A percentile compares a stretch with the other conserved stretches of the same genome.
Conservation (phyloP, 371 early-diverging fungal species). For the Mucor sp. region DNA sequence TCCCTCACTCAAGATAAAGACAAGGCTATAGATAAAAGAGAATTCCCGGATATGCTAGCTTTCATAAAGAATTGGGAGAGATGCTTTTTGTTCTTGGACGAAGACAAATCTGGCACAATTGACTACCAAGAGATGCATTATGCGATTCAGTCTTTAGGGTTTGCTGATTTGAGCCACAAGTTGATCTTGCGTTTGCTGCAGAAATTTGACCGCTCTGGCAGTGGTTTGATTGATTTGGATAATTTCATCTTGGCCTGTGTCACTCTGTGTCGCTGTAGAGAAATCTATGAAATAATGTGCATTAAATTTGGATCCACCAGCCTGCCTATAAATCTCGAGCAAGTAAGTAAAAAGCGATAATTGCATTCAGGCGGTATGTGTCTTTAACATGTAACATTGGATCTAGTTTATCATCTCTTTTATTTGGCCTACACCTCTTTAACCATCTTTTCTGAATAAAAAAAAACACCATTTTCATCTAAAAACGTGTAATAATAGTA, state of each 20-base stretch:
- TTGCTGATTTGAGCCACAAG: not conserved
- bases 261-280: constrained; percentile 10
- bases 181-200: constrained; percentile 2
- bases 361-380: not conserved
- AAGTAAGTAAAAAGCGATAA: constrained; percentile 1
- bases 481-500: not conserved
- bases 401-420: not conserved
- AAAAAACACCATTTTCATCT: not conserved
- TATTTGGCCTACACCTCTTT: not conserved
- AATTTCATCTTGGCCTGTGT: constrained; percentile 20
- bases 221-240: constrained; percentile 9
- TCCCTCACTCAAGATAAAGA: constrained; percentile 5
- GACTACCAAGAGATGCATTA: constrained; percentile 13
- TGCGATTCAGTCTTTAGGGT: constrained; percentile 8
- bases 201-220: constrained; percentile 6
- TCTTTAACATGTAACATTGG: not conserved
- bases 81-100: constrained; percentile 7
- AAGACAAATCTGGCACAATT: constrained; percentile 13
- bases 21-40: constrained; percentile 4
- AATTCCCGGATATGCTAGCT: constrained; percentile 14
- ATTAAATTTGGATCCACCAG: constrained; percentile 5
- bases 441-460: not conserved
- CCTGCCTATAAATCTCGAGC: not conserved
- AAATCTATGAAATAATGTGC: constrained; percentile 7
- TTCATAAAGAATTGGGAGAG: constrained; percentile 13